These are phyloP conservation scores for Sequoiadendron giganteum DNA, from an alignment of 75 land plant species.

Conservation along the genomic window DNA sequence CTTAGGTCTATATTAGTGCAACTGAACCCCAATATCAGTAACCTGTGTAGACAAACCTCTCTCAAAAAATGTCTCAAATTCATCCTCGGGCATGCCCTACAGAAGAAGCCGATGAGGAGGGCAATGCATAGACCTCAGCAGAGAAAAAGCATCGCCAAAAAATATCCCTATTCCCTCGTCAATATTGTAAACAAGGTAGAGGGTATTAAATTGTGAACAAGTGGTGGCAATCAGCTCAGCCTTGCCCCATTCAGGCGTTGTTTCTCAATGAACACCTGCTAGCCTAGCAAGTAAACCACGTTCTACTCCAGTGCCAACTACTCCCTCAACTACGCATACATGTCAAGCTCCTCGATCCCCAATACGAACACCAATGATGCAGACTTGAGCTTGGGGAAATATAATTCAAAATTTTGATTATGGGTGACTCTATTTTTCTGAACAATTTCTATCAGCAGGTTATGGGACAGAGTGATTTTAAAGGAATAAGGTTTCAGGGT, in stretches of 20 bases:
- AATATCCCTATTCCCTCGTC: constrained; percentile 8
- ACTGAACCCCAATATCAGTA: not conserved
- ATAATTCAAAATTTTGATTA: no score
- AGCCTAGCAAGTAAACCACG: not conserved
- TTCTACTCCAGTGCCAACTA: constrained; percentile 7
- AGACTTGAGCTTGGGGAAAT: not conserved
- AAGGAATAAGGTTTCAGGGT: no score
- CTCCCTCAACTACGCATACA: not conserved
- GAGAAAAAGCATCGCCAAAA: not conserved
- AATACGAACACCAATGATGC: not conserved
- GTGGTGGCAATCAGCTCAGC: not conserved
- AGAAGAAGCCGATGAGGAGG: not conserved
- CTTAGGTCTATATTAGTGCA: not conserved
- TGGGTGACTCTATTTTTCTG: no score
- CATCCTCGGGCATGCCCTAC: constrained; percentile 12
- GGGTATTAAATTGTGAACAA: constrained; percentile 11
- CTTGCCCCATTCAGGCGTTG: not conserved
- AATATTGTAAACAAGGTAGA: constrained; percentile 1
- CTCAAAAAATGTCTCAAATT: not conserved
- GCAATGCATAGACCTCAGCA: not conserved
- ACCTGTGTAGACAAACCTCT: not conserved
- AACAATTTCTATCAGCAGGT: no score
- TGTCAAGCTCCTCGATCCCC: not conserved
- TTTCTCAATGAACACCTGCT: not conserved
- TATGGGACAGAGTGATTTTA: no score